Evolutionary conservation across 345 rosid genomes (phyloP), one percentile per base, ranked within the genome.

Genomic region (Heritiera littoralis): DNA sequence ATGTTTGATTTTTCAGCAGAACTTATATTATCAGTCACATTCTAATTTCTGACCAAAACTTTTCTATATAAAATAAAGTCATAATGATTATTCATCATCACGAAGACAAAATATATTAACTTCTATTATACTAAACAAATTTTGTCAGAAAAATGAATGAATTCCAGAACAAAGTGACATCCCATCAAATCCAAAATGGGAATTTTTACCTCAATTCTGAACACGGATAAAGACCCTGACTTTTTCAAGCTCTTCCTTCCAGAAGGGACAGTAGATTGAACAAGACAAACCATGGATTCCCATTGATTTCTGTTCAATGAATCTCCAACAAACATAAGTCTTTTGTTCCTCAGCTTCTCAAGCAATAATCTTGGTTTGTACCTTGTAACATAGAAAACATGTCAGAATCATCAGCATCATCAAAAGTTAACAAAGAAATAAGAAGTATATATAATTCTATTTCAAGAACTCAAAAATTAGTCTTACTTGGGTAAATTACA

Each of bases 221-320:
- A 96, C 41, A 92, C 64, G 63, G 92, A 81, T 30, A 91, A 88
- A 40, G 97, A 90, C 23, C 92, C 93, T 56, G 86, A 66, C 78
- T 79, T 89, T 88, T 81, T 89, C 86, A 90, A 83, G 88, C 89
- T 90, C 67, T 96, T 96, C 64, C 86, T 84, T 48, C 91, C 89
- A 18, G 82, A 78, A 54, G 97, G 92, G 82, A 84, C n/a, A 49
- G 78, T 92, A 38, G 99, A 93, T 84, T 97, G 95, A 86, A 87
- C 94, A 87, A 97, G 83, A 82, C 99, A 97, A 81, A 94, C 73
- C 99, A 97, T 90, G 69, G 99, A 96, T 85, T 94, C 99, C 99
- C 99, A 96, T 66, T 96, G 99, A 66, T 97, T 97, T 66, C 99
- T 85, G 81, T 97, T 97, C 77, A 97, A 64, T 9, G 99, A 97